These are phyloP conservation scores for Didymella pinodella DNA, from an alignment of 2,329 filamentous ascomycete genomes.

Conservation along the genomic window DNA sequence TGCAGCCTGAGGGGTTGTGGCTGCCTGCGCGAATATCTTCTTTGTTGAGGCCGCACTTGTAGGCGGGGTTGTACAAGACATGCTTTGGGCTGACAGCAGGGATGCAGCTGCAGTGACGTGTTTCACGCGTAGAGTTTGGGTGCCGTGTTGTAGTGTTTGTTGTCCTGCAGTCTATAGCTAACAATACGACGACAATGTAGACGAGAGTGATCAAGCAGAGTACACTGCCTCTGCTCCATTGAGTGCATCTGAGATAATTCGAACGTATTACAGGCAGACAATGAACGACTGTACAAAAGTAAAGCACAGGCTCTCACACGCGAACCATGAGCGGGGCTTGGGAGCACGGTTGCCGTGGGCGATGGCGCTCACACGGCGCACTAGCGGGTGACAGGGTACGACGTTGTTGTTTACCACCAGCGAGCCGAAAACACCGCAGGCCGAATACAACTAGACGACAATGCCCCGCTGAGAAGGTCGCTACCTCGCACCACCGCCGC, in stretches of 20 bases:
- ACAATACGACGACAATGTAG: too few species aligned
- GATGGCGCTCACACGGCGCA: background rate
- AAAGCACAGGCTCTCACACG: background rate
- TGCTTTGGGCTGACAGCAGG: conserved; percentile 7
- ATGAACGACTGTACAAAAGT: too few species aligned
- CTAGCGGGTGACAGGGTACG: conserved; percentile 7
- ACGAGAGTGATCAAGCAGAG: background rate
- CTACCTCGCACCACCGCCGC: conserved; percentile 1
- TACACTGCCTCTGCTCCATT: too few species aligned
- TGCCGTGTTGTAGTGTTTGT: background rate
- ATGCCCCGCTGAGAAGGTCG: conserved; percentile 15
- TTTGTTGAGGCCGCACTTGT: conserved; percentile 6
- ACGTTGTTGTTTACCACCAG: conserved; percentile 6
- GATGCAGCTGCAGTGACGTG: conserved; percentile 11
- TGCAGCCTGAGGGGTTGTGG: background rate
- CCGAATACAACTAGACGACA: background rate
- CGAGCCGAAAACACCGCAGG: conserved; percentile 11
- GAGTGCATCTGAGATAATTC: too few species aligned
- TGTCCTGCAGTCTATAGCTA: background rate
- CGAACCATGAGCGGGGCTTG: conserved; percentile 6
- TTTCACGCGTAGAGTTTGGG: conserved; percentile 13
- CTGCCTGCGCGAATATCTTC: background rate
- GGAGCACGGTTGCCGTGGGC: conserved; percentile 19
- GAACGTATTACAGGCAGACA: too few species aligned
- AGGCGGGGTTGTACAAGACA: conserved; percentile 14